phyloP scores from a whole-genome alignment of 148 eudicot genomes.

The Beta vulgaris region DNA sequence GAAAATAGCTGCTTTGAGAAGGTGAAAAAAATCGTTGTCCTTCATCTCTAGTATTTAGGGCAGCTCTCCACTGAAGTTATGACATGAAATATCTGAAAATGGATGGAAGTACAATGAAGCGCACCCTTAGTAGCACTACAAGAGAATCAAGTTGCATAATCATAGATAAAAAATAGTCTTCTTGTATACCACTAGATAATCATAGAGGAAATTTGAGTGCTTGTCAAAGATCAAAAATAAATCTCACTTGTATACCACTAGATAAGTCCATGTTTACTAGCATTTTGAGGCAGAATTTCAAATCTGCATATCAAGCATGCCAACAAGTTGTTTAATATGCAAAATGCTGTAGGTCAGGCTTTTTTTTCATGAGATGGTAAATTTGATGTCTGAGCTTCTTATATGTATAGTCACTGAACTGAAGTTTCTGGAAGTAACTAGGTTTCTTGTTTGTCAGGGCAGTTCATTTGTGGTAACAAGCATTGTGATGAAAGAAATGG shows the following conservation, averaged over 20 bases:
- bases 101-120: background rate
- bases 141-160: background rate
- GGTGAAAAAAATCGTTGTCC: no score
- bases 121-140: background rate
- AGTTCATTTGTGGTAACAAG: slow-evolving; percentile 92
- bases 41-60: no score
- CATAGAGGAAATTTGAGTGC: no score
- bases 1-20: background rate
- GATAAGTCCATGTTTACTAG: background rate
- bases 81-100: no score
- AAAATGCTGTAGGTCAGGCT: background rate
- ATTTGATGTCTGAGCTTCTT: background rate
- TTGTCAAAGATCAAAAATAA: background rate
- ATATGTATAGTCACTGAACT: background rate
- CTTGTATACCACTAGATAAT: no score
- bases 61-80: no score
- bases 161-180: no score
- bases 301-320: background rate
- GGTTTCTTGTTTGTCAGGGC: slow-evolving; percentile 65
- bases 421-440: slow-evolving; percentile 21
- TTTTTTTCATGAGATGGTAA: background rate
- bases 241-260: background rate
- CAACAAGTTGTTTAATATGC: background rate
- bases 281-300: background rate
- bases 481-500: slow-evolving; percentile 69